phyloP scores from a whole-genome alignment of 352 stramenopile species.

The Phytophthora crassamura region DNA sequence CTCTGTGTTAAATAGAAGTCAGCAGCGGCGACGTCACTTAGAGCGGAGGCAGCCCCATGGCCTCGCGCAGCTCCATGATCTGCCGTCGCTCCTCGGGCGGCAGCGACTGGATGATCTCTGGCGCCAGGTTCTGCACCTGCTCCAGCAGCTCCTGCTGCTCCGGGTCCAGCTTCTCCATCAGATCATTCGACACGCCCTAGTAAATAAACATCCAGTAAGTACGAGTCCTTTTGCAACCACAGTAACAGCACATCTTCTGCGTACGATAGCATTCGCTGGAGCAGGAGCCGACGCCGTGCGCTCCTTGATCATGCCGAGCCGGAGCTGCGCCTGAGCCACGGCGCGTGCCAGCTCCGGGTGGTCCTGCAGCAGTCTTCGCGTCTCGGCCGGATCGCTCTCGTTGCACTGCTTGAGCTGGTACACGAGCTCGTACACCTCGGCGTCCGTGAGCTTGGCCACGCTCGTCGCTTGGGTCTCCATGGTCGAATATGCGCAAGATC shows the following conservation, averaged over 20 bases:
- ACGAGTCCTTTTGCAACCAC: neutral
- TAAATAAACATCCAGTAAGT: constrained; percentile 2
- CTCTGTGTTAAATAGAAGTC: constrained; percentile 29
- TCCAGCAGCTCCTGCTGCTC: constrained; percentile 84
- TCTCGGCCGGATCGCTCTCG: constrained; percentile 78
- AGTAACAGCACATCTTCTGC: constrained; percentile 2
- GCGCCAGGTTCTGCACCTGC: constrained; percentile 82
- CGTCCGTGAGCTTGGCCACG: constrained; percentile 56
- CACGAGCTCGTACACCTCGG: constrained; percentile 79
- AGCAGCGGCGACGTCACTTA: too few species aligned
- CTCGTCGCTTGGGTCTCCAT: constrained; percentile 45
- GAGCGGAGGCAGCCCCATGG: constrained; percentile 74
- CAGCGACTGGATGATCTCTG: constrained; percentile 82
- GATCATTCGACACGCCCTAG: constrained; percentile 66
- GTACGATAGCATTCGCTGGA: constrained; percentile 59
- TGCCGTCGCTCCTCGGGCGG: constrained; percentile 73
- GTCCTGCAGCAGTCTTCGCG: constrained; percentile 70
- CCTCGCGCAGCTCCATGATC: constrained; percentile 86
- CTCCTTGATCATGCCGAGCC: constrained; percentile 76
- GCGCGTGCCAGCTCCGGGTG: constrained; percentile 78
- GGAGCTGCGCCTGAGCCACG: constrained; percentile 74
- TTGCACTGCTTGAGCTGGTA: constrained; percentile 85
- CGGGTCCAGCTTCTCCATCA: constrained; percentile 74
- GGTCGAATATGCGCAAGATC: neutral
- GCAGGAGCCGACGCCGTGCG: constrained; percentile 38